A percentile compares a stretch with the other conserved stretches of the same genome.
phyloP scores from a whole-genome alignment of 345 rosid genomes.

The Euphorbia peplus region DNA sequence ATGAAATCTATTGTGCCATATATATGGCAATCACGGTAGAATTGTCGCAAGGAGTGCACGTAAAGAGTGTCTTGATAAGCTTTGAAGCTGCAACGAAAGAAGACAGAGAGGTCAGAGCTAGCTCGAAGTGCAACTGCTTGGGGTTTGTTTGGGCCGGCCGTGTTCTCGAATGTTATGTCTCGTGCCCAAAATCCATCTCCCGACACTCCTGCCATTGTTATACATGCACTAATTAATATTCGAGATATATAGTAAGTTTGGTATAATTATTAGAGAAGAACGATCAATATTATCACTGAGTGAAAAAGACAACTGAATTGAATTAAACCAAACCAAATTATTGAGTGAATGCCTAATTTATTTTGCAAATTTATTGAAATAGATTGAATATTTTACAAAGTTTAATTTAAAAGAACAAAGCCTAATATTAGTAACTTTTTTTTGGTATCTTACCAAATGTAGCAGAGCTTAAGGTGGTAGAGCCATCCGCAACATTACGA shows the following conservation, averaged over 20 bases:
- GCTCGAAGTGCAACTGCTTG: slow-evolving; percentile 67
- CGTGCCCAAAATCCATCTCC: slow-evolving; percentile 85
- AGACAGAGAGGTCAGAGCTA: slow-evolving; percentile 51
- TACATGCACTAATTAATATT: too few relatives aligned
- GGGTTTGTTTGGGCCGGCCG: slow-evolving; percentile 61
- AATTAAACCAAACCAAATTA: too few relatives aligned
- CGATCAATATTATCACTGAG: too few relatives aligned
- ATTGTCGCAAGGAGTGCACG: slow-evolving; percentile 54
- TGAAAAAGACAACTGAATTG: too few relatives aligned
- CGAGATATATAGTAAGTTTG: too few relatives aligned
- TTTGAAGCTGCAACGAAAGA: slow-evolving; percentile 64
- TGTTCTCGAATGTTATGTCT: slow-evolving; percentile 73
- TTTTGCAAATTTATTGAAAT: too few relatives aligned
- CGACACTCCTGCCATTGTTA: slow-evolving; percentile 49
- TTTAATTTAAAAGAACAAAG: too few relatives aligned
- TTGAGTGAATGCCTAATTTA: too few relatives aligned
- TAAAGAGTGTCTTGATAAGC: slow-evolving; percentile 72
- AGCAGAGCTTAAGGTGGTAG: slow-evolving; percentile 53
- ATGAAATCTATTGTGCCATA: slow-evolving; percentile 76
- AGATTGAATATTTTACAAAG: too few relatives aligned
- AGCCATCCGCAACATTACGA: slow-evolving; percentile 47
- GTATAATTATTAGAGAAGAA: too few relatives aligned
- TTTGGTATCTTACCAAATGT: slow-evolving; percentile 66
- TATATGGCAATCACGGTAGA: slow-evolving; percentile 70
- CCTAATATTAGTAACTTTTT: too few relatives aligned